Base-by-base conservation (phyloP, 2,329 filamentous ascomycete species). In the Paramyrothecium roridum region DNA sequence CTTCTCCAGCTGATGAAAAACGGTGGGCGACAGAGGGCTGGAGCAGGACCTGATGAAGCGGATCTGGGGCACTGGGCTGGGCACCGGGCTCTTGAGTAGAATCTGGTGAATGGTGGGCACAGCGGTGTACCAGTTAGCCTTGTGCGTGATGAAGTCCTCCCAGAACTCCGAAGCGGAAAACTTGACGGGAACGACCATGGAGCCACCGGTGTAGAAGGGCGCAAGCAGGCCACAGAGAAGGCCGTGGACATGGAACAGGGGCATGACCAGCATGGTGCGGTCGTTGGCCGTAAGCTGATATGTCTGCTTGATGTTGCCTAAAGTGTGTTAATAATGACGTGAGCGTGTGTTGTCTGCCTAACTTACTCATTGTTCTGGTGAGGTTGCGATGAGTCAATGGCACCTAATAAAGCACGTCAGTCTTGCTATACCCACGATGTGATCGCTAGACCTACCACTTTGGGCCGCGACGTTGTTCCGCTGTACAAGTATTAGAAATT, bases 91-190 rank as follows among this genome's bases (percentile, higher is more conserved):
- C 74, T 88, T 90, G 56, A 96, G 84, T 3, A 96, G 80, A 65
- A 96, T 93, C 68, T 95, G 91, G 72, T 96, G 91, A 68, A 96
- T 96, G 1, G 91, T 96, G 1, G 91, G 91, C n/a, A 95, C 91
- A 1, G 91, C 91, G 0, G 91, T 95, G 74, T 95, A 96, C 91
- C 91, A 96, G 70, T 91, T 96, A 23, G 91, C 91, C 60, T 85
- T 80, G 76, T 92, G 80, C 7, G 80, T 77, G 61, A 80, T 80
- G 65, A 95, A 95, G 70, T 95, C 87, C 22, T 73, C 71, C 91
- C 91, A 96, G 74, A 96, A 96, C 20, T 90, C 86, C 1, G 83
- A 82, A 10, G 91, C 90, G 3, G 90, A 93, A 80, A 96, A 96
- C 66, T 87, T 89, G 53, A 79, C 65, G 2, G 91, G 91, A 6